Base-by-base conservation (phyloP, 2,329 filamentous ascomycete genomes). In the Ophiosphaerella korrae region DNA sequence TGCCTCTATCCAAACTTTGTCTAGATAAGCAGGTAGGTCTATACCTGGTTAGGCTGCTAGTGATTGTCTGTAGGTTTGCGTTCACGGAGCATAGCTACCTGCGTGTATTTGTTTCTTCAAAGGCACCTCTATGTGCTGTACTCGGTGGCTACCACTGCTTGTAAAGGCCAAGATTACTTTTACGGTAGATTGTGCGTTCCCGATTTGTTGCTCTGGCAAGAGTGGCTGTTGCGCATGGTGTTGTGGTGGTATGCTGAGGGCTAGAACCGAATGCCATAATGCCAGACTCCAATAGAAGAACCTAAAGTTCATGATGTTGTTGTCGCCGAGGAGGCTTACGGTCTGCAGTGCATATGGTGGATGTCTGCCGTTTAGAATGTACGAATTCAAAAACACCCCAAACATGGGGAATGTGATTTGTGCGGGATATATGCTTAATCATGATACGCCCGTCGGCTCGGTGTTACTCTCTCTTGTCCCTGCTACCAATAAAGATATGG, bases 111-210 rank as follows among this genome's bases (percentile, higher is more conserved):
- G 56, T 34, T 50, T 45, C 7, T 53, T 42, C 18, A 68, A 18
- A 2, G 58, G 58, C 13, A 68, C 42, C 39, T 66, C 48, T 18
- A 52, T 36, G 32, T 47, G 57, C 37, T 42, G 47, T 37, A 57
- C 58, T 44, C 45, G 40, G 8, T 48, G 45, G 26, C 45, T 56
- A 32, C 48, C 53, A 12, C 24, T 45, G 11, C 49, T 37, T 38
- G 46, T 58, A 14, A 60, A 56, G 5, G 37, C 50, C 7, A 67
- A 49, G n/a, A 64, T 57, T 5, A 59, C 56, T 3, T 36, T 40
- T 21, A 48, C 16, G 23, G 43, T 37, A 14, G 43, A 24, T 23
- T 34, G 24, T 14, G 45, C 7, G 11, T 21, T 24, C 26, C 8
- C 12, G 32, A 13, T 13, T 38, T 42, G 38, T n/a, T 35, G n/a